Conservation (phyloP, 1,284 basidiomycete species). For the Xanthoconium separans region DNA sequence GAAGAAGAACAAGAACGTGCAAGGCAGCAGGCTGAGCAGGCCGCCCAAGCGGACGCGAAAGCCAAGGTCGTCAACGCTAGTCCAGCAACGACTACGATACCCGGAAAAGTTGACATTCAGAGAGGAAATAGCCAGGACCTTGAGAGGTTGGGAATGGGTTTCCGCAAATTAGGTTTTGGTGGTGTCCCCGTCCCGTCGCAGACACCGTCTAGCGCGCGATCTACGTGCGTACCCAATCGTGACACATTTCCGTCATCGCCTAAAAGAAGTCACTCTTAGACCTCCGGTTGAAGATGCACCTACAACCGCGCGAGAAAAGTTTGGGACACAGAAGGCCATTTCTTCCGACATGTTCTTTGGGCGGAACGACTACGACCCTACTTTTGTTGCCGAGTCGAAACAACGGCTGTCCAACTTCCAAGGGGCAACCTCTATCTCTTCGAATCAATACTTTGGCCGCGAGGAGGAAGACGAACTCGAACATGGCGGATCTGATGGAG, state of each 20-base stretch:
- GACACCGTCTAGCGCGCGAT: conserved; percentile 42
- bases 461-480: conserved; percentile 72
- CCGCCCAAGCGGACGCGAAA: conserved; percentile 43
- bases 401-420: conserved; percentile 82
- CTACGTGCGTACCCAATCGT: conserved; percentile 41
- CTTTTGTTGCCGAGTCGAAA: conserved; percentile 74
- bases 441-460: conserved; percentile 93
- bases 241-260: background rate
- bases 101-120: conserved; percentile 32
- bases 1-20: conserved; percentile 73
- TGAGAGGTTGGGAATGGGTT: conserved; percentile 74
- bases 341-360: conserved; percentile 99
- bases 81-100: conserved; percentile 25
- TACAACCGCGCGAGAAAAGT: conserved; percentile 86
- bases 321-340: conserved; percentile 91
- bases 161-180: conserved; percentile 87
- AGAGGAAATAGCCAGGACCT: conserved; percentile 43
- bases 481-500: conserved; percentile 46
- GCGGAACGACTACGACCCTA: conserved; percentile 84
- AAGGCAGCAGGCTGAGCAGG: conserved; percentile 52
- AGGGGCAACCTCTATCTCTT: conserved; percentile 93
- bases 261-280: conserved; percentile 3
- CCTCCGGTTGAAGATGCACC: conserved; percentile 60
- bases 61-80: conserved; percentile 31
- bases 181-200: conserved; percentile 62